These are phyloP conservation scores for Aureobasidium sp. DNA, from an alignment of 2,329 filamentous ascomycete species.

Conservation along the genomic window DNA sequence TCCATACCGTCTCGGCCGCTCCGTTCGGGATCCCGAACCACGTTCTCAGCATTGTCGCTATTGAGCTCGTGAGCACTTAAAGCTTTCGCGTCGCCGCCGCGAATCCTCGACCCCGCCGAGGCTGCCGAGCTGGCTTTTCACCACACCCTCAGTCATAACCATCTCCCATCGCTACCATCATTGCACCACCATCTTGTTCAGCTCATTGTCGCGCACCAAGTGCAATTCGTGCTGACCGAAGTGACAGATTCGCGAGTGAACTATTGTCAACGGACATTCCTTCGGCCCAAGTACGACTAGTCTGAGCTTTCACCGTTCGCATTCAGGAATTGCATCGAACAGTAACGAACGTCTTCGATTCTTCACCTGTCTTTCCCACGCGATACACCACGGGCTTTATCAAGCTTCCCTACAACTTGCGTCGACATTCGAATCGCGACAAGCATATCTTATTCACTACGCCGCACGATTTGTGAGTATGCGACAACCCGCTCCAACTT, in stretches of 20 bases:
- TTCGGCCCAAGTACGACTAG: constrained; percentile 15
- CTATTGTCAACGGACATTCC: constrained; percentile 17
- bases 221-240: constrained; percentile 9
- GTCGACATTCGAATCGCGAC: constrained; percentile 10
- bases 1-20: neutral
- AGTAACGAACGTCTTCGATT: constrained; percentile 16
- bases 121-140: constrained; percentile 14
- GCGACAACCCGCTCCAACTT: neutral
- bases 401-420: constrained; percentile 8
- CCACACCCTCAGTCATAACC: neutral
- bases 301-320: constrained; percentile 6
- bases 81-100: constrained; percentile 12
- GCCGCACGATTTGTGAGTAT: constrained; percentile 6
- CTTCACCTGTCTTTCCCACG: constrained; percentile 11
- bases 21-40: neutral
- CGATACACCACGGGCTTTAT: neutral
- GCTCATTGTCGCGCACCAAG: constrained; percentile 2
- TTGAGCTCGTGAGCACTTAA: neutral
- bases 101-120: constrained; percentile 11
- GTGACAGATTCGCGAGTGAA: constrained; percentile 17
- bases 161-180: constrained; percentile 1
- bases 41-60: neutral
- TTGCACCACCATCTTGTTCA: neutral
- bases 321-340: constrained; percentile 12
- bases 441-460: constrained; percentile 14